Conservation (phyloP, 83 land plant species). For the Picea abies region DNA sequence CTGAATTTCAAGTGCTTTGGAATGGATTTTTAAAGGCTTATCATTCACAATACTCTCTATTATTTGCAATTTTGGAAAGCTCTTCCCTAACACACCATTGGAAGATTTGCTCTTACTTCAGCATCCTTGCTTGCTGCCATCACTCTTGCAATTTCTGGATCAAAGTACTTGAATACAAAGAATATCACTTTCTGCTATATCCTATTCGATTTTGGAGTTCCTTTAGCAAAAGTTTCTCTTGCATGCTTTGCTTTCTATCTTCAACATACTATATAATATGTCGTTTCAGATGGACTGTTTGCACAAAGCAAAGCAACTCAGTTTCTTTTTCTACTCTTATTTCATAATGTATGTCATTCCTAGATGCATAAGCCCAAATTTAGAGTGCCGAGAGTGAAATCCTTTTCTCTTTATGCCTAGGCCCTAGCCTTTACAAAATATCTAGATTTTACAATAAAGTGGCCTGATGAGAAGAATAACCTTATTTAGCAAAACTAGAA, state of each 20-base stretch:
- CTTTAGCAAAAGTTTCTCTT: neutral
- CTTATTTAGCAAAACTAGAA: neutral
- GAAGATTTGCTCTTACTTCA: neutral
- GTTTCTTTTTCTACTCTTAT: neutral
- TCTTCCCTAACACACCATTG: neutral
- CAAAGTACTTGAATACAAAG: neutral
- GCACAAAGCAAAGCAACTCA: neutral
- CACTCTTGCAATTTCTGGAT: neutral
- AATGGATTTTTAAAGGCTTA: neutral
- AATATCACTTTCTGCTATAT: neutral
- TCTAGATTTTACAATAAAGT: neutral
- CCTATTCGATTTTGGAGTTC: neutral
- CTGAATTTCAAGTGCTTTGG: neutral
- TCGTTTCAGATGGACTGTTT: neutral
- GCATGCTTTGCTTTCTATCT: neutral
- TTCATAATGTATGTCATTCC: neutral
- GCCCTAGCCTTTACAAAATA: neutral
- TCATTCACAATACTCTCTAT: neutral
- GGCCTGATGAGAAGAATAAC: neutral
- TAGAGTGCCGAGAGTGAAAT: neutral
- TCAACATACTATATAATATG: neutral
- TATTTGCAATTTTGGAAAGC: neutral
- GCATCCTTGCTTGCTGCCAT: no score
- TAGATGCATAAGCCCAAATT: neutral
- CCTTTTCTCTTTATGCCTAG: neutral